Conservation (phyloP, 2,329 filamentous ascomycete species). For the Diaporthe ampelina region DNA sequence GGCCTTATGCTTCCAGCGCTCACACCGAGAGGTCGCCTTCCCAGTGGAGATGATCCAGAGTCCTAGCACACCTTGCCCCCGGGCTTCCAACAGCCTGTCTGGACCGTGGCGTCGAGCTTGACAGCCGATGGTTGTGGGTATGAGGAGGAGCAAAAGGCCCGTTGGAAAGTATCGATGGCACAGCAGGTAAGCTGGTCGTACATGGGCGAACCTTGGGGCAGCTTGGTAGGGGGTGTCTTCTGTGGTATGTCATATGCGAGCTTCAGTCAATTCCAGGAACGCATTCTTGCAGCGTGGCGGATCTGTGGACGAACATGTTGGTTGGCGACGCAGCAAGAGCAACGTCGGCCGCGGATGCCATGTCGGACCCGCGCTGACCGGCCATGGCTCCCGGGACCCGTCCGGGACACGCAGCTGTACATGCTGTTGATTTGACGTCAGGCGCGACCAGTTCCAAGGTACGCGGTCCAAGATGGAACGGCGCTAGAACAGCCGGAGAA, state of each 20-base stretch:
- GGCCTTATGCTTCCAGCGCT: not conserved
- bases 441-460: slow-evolving; percentile 13
- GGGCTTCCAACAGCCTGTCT: not conserved
- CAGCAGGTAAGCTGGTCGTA: slow-evolving; percentile 18
- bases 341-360: not conserved
- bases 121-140: not conserved
- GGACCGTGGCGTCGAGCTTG: too few species aligned
- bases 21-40: not conserved
- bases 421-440: slow-evolving; percentile 1
- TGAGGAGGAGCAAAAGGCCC: not conserved
- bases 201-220: slow-evolving; percentile 32
- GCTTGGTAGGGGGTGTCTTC: not conserved
- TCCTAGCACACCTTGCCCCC: not conserved
- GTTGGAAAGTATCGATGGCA: slow-evolving; percentile 25
- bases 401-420: not conserved
- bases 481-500: slow-evolving; percentile 27
- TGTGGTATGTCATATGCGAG: too few species aligned
- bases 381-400: not conserved
- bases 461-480: slow-evolving; percentile 1
- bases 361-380: slow-evolving; percentile 10
- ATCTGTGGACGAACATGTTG: too few species aligned
- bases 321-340: not conserved
- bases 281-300: not conserved
- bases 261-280: not conserved
- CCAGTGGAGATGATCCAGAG: not conserved